Base-by-base conservation (phyloP, 371 early-diverging fungal species). In the Zychaea mexicana region DNA sequence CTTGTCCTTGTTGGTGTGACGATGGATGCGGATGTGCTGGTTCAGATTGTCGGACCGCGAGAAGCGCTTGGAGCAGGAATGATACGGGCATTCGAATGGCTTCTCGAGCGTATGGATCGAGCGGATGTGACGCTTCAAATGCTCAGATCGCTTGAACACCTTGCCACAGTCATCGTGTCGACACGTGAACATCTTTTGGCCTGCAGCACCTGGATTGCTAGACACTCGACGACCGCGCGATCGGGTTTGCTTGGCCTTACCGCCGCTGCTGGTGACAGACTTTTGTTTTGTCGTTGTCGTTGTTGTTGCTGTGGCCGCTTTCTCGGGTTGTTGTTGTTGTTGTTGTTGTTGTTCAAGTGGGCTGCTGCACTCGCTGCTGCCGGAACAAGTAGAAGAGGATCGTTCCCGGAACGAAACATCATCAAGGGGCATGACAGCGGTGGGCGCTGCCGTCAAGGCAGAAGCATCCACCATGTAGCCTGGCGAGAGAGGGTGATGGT, bases 71-170 rank as follows among this genome's bases (percentile, higher is more conserved):
- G 72, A 75, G 68, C 95, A 95, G 42, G 88, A 85, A 21, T 74
- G 76, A 54, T 75, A 76, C 4, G 78, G 81, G 60, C 85, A 85
- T 49, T 67, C 71, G 60, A 79, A 85, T 17, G 85, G 85, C 53
- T 81, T 79, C 38, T 82, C 83, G 24, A 74, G 62, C 0, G 85
- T 83, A 56, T 85, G 85, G 60, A 85, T 82, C n/a, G 81, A 85
- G 17, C 89, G 79, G 28, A 83, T 77, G 67, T 92, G 94, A 10
- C 96, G 77, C 70, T 91, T 89, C 57, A 94, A 76, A 73, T 94
- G 93, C 70, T 94, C 94, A 59, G 84, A 87, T 10, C 94, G 81
- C 77, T 92, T 93, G 71, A 94, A 96, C 36, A 85, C 81, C 47
- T 89, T 84, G 53, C 86, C 85, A 66, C 96, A 95, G 30, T 78